These are phyloP conservation scores for Rutstroemia sp. DNA, from an alignment of 2,329 filamentous ascomycete genomes.

Conservation along the genomic window DNA sequence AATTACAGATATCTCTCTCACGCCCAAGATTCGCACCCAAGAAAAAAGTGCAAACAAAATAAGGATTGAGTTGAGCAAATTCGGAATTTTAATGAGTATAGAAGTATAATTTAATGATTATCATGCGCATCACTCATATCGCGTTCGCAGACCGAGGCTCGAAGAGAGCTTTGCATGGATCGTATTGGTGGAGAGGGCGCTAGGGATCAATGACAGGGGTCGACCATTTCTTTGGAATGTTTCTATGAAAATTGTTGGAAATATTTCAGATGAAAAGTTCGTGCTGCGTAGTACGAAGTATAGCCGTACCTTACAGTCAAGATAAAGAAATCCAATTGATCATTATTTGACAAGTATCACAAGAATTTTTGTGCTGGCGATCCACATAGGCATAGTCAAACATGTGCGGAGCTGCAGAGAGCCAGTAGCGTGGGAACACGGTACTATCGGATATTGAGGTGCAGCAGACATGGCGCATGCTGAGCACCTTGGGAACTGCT, in stretches of 20 bases:
- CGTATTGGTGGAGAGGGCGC: neutral
- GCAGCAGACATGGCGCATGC: neutral
- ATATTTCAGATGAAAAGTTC: neutral
- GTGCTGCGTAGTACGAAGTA: too few species aligned
- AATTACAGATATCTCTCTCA: neutral
- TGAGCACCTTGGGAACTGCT: slow-evolving; percentile 2
- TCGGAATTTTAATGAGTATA: neutral
- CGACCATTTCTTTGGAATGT: neutral
- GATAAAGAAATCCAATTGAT: neutral
- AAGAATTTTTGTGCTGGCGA: neutral
- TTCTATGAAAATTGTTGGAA: neutral
- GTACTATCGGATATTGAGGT: neutral
- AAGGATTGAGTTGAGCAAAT: neutral
- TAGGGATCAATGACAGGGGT: neutral
- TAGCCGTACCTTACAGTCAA: neutral
- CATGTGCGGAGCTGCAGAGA: neutral
- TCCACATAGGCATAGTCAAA: slow-evolving; percentile 1
- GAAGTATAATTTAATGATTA: slow-evolving; percentile 1
- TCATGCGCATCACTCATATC: slow-evolving; percentile 6
- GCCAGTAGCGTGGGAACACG: slow-evolving; percentile 6
- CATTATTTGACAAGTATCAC: neutral
- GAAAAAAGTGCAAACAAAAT: neutral
- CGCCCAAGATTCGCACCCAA: neutral
- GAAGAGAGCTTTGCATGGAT: neutral
- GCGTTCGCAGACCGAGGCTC: slow-evolving; percentile 6